Conservation (phyloP, 257 asterid species). For the Solanum piurae region DNA sequence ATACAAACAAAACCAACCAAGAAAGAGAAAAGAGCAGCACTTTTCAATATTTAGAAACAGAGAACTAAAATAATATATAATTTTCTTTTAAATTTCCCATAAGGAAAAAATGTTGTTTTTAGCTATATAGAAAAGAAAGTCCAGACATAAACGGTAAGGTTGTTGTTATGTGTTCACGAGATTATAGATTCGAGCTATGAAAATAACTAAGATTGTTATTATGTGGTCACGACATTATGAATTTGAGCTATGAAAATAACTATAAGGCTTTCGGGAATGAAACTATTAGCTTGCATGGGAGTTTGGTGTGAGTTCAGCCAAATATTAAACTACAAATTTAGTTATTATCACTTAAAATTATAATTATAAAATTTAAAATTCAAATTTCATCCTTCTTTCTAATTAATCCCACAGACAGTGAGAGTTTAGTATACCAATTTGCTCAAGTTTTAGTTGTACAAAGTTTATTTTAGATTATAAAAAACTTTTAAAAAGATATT, state of each 20-base stretch:
- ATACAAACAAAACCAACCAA: background rate
- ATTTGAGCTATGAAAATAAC: no score
- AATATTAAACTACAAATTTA: no score
- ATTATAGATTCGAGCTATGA: no score
- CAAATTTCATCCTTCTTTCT: background rate
- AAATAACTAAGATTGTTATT: no score
- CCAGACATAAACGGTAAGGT: background rate
- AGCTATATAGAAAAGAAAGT: background rate
- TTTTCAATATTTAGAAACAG: background rate
- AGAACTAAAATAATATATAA: background rate
- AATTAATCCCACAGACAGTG: no score
- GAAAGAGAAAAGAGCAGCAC: background rate
- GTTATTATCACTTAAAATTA: no score
- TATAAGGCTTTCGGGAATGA: no score
- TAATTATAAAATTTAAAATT: no score
- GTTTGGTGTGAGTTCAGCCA: no score
- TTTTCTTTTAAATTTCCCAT: background rate
- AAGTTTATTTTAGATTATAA: background rate
- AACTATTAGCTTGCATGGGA: no score
- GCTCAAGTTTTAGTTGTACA: background rate
- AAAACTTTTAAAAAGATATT: no score
- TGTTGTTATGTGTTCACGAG: background rate
- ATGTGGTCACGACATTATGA: fast-evolving
- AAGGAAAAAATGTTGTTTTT: background rate
- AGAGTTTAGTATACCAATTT: background rate